Base-by-base conservation (phyloP, 257 asterid species). In the Solanum appendiculatum region DNA sequence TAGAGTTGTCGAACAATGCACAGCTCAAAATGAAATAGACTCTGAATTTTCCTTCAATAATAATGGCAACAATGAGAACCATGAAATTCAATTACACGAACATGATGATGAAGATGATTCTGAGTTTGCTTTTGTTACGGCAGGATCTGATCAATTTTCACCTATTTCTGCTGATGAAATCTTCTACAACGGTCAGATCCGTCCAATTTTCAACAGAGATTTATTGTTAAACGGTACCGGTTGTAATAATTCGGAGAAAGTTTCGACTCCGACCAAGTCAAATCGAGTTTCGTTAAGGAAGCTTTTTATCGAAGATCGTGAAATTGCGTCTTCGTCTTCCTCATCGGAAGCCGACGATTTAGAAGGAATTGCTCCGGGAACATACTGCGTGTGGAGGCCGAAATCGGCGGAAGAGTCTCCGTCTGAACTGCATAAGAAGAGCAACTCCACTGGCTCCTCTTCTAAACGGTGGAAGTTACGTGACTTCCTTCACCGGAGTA, bases 121-220 rank as follows among this genome's bases (percentile, higher is more conserved):
- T 77, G 93, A 91, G 39, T 91, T 91, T 75, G 86, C 91, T 3
- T 86, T 88, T 66, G 85, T 80, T 46, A 39, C 78, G 1, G 51
- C 5, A 31, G 90, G 85, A 14, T 46, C 86, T 5, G 68, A 63
- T 37, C 29, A 73, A 40, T 36, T 81, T 10, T 84, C 90, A 1
- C 87, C 88, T 1, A 63, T 90, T 36, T 75, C 93, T 27, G 93
- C 92, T 1, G 98, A 94, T 15, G 96, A 95, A 80, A 90, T 94
- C 86, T 94, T 93, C 93, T 89, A 74, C 80, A 89, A 95, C 92
- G 97, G 98, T 27, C 94, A 91, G 93, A 94, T 95, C 89, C 94
- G 94, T 18, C 93, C 98, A 1, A 84, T 93, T 82, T 94, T 93
- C 37, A 88, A 90, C 75, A 77, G 89, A 23, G 88, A 89, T 36